These are phyloP conservation scores for Halophytophthora batemanensis DNA, from an alignment of 352 stramenopile genomes.

Conservation along the genomic window DNA sequence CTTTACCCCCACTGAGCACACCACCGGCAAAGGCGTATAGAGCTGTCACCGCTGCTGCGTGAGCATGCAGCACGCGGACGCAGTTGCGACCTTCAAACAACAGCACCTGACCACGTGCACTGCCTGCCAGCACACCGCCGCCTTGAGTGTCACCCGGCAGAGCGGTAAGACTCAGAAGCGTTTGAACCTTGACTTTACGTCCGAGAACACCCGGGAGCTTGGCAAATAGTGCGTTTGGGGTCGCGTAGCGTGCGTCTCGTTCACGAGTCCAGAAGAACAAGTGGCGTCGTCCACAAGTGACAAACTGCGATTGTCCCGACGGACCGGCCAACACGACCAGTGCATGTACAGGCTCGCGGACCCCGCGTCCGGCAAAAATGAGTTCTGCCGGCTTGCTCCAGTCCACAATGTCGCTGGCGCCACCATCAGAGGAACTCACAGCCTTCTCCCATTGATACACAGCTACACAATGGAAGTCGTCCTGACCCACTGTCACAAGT, in stretches of 20 bases:
- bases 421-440: conserved; percentile 3
- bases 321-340: conserved; percentile 20
- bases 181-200: conserved; percentile 69
- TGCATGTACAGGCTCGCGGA: conserved; percentile 47
- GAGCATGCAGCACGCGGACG: conserved; percentile 60
- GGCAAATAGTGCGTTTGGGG: conserved; percentile 41
- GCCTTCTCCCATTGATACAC: conserved; percentile 72
- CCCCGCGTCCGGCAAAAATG: conserved; percentile 53
- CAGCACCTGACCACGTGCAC: conserved; percentile 68
- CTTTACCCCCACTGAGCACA: conserved; percentile 60
- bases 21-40: conserved; percentile 54
- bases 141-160: conserved; percentile 39
- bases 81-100: conserved; percentile 82
- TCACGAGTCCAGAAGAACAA: conserved; percentile 77
- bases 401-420: conserved; percentile 20
- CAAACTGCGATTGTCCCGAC: conserved; percentile 41
- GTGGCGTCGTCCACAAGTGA: conserved; percentile 59
- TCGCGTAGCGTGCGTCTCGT: conserved; percentile 51
- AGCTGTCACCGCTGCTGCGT: conserved; percentile 57
- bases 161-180: conserved; percentile 48
- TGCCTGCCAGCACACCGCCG: conserved; percentile 60
- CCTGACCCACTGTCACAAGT: conserved; percentile 64
- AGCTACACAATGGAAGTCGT: conserved; percentile 64
- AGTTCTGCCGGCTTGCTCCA: conserved; percentile 52
- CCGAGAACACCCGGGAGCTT: conserved; percentile 55